Conservation (phyloP, 2,329 filamentous ascomycete genomes). For the Fusarium humuli region DNA sequence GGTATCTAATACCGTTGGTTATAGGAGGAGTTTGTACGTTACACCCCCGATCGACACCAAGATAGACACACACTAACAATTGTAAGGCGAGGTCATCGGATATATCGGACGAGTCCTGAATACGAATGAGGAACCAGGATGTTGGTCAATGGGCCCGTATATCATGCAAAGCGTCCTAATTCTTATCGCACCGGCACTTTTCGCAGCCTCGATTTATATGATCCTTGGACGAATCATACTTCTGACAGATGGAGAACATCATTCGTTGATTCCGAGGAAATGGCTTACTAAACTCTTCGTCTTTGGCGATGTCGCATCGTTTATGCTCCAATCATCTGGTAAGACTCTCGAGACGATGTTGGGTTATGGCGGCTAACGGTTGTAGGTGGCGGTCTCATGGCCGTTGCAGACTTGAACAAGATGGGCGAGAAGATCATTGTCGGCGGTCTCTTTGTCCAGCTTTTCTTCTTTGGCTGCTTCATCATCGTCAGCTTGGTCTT, state of each 20-base stretch:
- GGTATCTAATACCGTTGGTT: constrained; percentile 45
- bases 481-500: constrained; percentile 59
- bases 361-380: not conserved
- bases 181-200: constrained; percentile 56
- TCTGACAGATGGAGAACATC: constrained; percentile 52
- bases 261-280: constrained; percentile 55
- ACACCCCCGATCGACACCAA: not conserved
- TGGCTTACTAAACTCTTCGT: constrained; percentile 66
- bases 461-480: constrained; percentile 67
- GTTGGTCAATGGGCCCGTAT: constrained; percentile 51
- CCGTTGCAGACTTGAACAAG: constrained; percentile 30
- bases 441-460: constrained; percentile 64
- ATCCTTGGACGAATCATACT: constrained; percentile 56
- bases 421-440: constrained; percentile 62
- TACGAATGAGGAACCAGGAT: constrained; percentile 52
- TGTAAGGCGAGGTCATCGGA: constrained; percentile 44
- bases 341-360: not conserved
- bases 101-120: constrained; percentile 63
- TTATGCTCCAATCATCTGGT: constrained; percentile 50
- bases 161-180: constrained; percentile 56
- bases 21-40: constrained; percentile 40
- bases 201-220: constrained; percentile 63
- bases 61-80: constrained; percentile 5
- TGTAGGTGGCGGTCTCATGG: constrained; percentile 44
- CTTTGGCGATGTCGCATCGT: constrained; percentile 61